Percentiles rank a stretch among this genome's conserved stretches.
These are phyloP conservation scores for Boletus fagicola DNA, from an alignment of 768 basidiomycete genomes.

Conservation along the genomic window DNA sequence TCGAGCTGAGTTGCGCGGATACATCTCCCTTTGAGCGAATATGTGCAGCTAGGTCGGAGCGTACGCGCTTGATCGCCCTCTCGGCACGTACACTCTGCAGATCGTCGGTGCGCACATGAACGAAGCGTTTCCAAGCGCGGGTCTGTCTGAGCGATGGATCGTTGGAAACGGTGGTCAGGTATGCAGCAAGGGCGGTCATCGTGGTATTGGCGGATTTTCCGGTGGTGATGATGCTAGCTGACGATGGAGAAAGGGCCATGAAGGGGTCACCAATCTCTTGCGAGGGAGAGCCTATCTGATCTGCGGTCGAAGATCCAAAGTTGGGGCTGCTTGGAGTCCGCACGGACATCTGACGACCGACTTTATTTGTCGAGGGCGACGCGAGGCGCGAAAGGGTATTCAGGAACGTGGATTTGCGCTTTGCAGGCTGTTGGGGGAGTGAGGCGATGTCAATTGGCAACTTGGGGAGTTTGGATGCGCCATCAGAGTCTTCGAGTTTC, in stretches of 20 bases:
- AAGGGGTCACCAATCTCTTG: conserved; percentile 66
- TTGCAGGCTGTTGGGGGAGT: conserved; percentile 50
- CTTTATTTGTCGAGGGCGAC: conserved; percentile 62
- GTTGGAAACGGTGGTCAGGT: conserved; percentile 78
- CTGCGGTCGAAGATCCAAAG: conserved; percentile 34
- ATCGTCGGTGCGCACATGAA: conserved; percentile 83
- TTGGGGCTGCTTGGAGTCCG: conserved; percentile 31
- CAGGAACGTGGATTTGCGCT: conserved; percentile 82
- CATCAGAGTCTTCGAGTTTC: conserved; percentile 69
- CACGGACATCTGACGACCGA: conserved; percentile 40
- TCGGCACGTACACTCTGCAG: conserved; percentile 84
- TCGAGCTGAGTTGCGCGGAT: conserved; percentile 22
- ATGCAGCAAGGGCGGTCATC: conserved; percentile 70
- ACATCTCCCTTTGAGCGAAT: conserved; percentile 38
- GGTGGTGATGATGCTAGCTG: conserved; percentile 19
- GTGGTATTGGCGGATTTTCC: conserved; percentile 42
- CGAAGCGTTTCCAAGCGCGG: conserved; percentile 81
- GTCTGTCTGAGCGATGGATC: conserved; percentile 58
- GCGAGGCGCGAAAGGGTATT: conserved; percentile 84
- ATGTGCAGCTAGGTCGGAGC: conserved; percentile 82
- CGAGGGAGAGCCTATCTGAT: conserved; percentile 46
- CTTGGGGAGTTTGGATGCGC: conserved; percentile 53
- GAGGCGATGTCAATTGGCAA: conserved; percentile 59
- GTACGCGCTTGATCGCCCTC: conserved; percentile 82
- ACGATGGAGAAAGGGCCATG: conserved; percentile 37